Conservation (phyloP, 1,139 yeast genomes). For the Blastobotrys malaysiensis region DNA sequence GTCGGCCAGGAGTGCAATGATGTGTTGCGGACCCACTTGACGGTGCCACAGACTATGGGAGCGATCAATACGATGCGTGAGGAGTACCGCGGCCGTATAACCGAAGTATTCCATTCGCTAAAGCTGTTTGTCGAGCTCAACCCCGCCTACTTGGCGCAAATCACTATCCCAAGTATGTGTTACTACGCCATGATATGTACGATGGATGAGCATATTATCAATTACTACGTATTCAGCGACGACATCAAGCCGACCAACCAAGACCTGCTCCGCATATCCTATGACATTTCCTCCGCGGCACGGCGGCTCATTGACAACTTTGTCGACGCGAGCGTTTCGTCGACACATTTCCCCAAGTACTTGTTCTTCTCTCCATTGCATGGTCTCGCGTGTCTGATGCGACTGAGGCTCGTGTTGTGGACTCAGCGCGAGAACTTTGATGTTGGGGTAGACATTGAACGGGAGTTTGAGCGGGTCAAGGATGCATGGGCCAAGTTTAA, state of each 20-base stretch:
- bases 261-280: slow-evolving; percentile 10
- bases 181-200: not conserved
- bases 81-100: not conserved
- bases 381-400: slow-evolving; percentile 38
- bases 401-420: slow-evolving; percentile 21
- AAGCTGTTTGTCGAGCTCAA: not conserved
- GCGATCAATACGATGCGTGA: not conserved
- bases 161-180: not conserved
- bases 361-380: slow-evolving; percentile 52
- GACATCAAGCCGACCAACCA: slow-evolving; percentile 42
- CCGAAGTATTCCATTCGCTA: not conserved
- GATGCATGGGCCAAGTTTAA: slow-evolving; percentile 13
- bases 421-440: slow-evolving; percentile 15
- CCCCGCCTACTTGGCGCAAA: not conserved
- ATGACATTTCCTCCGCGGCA: slow-evolving; percentile 2
- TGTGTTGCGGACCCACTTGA: not conserved
- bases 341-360: slow-evolving; percentile 46
- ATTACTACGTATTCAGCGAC: not conserved
- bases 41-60: not conserved
- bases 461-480: slow-evolving; percentile 12
- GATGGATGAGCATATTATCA: slow-evolving; percentile 10
- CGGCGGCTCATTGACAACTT: slow-evolving; percentile 40
- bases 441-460: slow-evolving; percentile 15
- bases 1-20: not conserved
- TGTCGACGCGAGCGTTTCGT: slow-evolving; percentile 37